Evolutionary conservation across 1,139 yeast genomes (phyloP).

Genomic region (Fermentozyma sake): DNA sequence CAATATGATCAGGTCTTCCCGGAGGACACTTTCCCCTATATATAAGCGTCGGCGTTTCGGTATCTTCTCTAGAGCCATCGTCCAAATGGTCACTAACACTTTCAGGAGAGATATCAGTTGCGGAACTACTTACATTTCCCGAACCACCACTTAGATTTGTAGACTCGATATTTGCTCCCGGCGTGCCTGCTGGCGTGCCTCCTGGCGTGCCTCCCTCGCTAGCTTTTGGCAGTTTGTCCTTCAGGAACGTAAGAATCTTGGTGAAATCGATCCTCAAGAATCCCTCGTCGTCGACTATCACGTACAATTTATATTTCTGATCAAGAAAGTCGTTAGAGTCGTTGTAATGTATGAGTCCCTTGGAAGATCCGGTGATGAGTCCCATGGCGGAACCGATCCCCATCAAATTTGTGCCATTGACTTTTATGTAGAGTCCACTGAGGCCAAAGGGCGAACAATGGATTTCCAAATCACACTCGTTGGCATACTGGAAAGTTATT

Average conservation of each 20-base stretch:
- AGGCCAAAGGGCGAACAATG: constrained; percentile 61
- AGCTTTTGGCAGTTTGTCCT: constrained; percentile 3
- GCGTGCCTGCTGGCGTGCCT: constrained; percentile 1
- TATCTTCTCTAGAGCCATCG: constrained; percentile 19
- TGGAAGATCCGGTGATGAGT: constrained; percentile 48
- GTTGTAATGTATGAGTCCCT: constrained; percentile 50
- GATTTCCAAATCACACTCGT: constrained; percentile 51
- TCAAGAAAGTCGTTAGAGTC: constrained; percentile 44
- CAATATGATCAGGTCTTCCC: constrained; percentile 49
- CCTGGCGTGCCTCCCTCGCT: constrained; percentile 1
- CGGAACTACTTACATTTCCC: constrained; percentile 1
- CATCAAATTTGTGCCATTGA: constrained; percentile 49
- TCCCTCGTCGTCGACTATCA: constrained; percentile 47
- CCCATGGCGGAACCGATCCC: constrained; percentile 62
- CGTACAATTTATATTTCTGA: constrained; percentile 49
- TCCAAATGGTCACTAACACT: constrained; percentile 2
- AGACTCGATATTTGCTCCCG: too few relatives aligned
- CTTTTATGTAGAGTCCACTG: constrained; percentile 48
- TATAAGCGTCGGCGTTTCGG: constrained; percentile 42
- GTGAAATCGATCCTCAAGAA: constrained; percentile 51
- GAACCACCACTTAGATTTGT: constrained; percentile 1
- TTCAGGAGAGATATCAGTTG: too few relatives aligned
- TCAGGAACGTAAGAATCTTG: constrained; percentile 31
- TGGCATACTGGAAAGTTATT: constrained; percentile 42
- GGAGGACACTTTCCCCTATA: constrained; percentile 53